A percentile compares a stretch with the other conserved stretches of the same genome.
These are phyloP conservation scores for Jatropha podagrica DNA, from an alignment of 441 rosid genomes.

Conservation along the genomic window DNA sequence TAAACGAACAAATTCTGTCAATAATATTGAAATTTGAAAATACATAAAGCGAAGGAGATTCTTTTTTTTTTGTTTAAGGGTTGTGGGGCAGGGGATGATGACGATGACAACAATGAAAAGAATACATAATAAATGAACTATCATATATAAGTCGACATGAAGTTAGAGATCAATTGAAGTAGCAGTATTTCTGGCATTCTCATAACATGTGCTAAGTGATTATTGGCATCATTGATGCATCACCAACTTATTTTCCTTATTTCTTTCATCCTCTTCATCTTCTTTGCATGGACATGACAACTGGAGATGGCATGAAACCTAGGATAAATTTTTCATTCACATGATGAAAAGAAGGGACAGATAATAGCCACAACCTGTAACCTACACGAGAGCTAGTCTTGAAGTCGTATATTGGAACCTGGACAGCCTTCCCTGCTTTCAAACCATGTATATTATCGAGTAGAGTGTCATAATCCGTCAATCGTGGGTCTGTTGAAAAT, in stretches of 20 bases:
- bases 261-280: conserved; percentile 2
- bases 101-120: neutral
- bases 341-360: conserved; percentile 15
- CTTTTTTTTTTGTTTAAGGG: too few relatives aligned
- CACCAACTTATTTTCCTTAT: conserved; percentile 6
- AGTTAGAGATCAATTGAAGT: conserved; percentile 6
- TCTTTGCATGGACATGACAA: conserved; percentile 7
- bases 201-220: neutral
- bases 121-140: neutral
- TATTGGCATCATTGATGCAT: neutral
- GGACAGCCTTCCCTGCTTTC: conserved; percentile 79
- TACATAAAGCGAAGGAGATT: neutral
- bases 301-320: conserved; percentile 17
- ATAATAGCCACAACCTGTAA: conserved; percentile 56
- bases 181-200: conserved; percentile 2
- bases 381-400: conserved; percentile 88
- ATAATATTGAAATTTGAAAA: neutral
- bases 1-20: neutral
- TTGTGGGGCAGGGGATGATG: neutral
- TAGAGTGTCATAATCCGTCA: conserved; percentile 92
- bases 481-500: conserved; percentile 80
- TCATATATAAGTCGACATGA: conserved; percentile 7
- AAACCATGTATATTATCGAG: conserved; percentile 77
- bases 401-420: conserved; percentile 95
- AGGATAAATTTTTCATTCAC: conserved; percentile 7